phyloP scores from a whole-genome alignment of 257 asterid species.

The Ocimum tenuiflorum region DNA sequence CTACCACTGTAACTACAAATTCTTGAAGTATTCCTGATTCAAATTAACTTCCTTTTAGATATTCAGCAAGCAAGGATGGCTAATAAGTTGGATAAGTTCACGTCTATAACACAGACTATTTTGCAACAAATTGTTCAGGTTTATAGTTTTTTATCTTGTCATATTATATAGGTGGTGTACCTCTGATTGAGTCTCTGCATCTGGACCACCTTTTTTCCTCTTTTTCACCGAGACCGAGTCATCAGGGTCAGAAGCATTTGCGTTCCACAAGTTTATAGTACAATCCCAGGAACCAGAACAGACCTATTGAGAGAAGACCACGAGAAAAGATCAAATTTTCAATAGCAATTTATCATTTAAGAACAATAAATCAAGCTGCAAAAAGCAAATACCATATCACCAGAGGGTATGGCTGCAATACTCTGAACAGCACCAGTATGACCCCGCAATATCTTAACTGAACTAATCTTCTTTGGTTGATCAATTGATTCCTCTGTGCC shows the following conservation, averaged over 20 bases:
- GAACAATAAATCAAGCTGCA: constrained; percentile 7
- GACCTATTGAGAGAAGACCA: constrained; percentile 40
- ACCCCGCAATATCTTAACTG: constrained; percentile 64
- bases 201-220: constrained; percentile 55
- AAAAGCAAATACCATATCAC: constrained; percentile 57
- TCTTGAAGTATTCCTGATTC: background rate
- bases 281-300: constrained; percentile 98
- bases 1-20: background rate
- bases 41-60: background rate
- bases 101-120: background rate
- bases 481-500: constrained; percentile 41
- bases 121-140: background rate
- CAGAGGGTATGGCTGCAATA: constrained; percentile 61
- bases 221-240: constrained; percentile 60
- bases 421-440: constrained; percentile 84
- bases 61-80: background rate
- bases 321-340: constrained; percentile 9
- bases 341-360: background rate
- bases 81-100: background rate
- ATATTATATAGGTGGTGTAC: constrained; percentile 35
- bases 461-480: constrained; percentile 48
- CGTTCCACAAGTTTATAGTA: constrained; percentile 66
- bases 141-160: background rate
- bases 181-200: constrained; percentile 58
- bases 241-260: constrained; percentile 38